A percentile compares a stretch with the other conserved stretches of the same genome.
Conservation (phyloP, 2,329 filamentous ascomycete species). For the Alternaria triticimaculans region DNA sequence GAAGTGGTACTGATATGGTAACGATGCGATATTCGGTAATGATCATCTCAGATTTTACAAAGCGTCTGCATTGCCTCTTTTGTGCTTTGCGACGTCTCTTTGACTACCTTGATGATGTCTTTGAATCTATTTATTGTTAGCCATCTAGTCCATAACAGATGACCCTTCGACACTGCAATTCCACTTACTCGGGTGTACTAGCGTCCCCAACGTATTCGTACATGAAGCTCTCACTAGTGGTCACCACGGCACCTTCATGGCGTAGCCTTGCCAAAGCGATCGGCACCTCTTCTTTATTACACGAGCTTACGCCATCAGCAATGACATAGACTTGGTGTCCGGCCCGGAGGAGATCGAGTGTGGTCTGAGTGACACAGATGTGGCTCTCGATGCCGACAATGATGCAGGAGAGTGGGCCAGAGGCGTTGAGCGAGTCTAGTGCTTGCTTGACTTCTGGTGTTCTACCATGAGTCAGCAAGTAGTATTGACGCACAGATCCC, state of each 20-base stretch:
- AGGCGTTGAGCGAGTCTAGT: conserved; percentile 46
- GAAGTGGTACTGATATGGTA: neutral
- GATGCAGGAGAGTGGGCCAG: conserved; percentile 59
- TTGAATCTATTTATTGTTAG: conserved; percentile 62
- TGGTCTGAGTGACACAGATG: conserved; percentile 92
- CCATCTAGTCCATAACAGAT: neutral
- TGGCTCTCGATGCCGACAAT: conserved; percentile 93
- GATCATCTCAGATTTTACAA: conserved; percentile 60
- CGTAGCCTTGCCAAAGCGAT: conserved; percentile 80
- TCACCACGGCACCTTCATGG: conserved; percentile 77
- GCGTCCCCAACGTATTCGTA: conserved; percentile 92
- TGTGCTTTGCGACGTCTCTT: conserved; percentile 75
- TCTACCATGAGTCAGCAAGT: conserved; percentile 16
- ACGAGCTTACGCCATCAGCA: conserved; percentile 88
- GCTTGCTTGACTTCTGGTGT: conserved; percentile 68
- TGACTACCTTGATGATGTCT: conserved; percentile 76
- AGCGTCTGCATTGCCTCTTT: conserved; percentile 71
- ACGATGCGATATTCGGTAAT: neutral
- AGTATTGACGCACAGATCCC: neutral
- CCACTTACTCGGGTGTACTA: conserved; percentile 61
- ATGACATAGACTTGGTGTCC: conserved; percentile 87
- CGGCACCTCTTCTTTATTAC: conserved; percentile 80
- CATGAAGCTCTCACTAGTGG: conserved; percentile 85
- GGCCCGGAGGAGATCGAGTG: conserved; percentile 73
- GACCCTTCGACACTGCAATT: neutral